These are phyloP conservation scores for Miscanthus sacchariflorus DNA, from an alignment of 202 grass and related monocot species.

Conservation along the genomic window DNA sequence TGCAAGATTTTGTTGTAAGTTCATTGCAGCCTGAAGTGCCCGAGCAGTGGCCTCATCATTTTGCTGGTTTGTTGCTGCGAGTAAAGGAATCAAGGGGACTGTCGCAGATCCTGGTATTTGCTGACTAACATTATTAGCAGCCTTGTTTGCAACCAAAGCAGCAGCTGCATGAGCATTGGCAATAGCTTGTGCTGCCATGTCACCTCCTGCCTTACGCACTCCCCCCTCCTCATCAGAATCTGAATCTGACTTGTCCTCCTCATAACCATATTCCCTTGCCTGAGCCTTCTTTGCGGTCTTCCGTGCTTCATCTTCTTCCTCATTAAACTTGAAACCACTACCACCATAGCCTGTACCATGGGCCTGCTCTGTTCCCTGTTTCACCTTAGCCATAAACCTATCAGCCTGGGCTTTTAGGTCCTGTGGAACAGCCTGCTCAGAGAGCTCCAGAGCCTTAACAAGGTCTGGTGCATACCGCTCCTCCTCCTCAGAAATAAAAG, in stretches of 20 bases:
- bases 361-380: conserved; percentile 85
- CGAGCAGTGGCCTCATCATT: conserved; percentile 80
- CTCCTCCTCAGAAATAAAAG: conserved; percentile 94
- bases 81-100: conserved; percentile 63
- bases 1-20: conserved; percentile 84
- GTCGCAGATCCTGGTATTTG: conserved; percentile 40
- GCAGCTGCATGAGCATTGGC: conserved; percentile 72
- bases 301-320: conserved; percentile 95
- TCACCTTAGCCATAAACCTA: conserved; percentile 91
- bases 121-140: conserved; percentile 49
- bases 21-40: conserved; percentile 89
- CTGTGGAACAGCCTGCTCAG: conserved; percentile 85
- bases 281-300: conserved; percentile 89
- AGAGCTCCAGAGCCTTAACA: conserved; percentile 89
- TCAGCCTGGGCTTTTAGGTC: conserved; percentile 85
- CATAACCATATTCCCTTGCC: conserved; percentile 93
- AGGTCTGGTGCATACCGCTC: conserved; percentile 93
- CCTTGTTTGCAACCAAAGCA: conserved; percentile 63
- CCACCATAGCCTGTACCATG: conserved; percentile 98
- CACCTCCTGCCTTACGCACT: conserved; percentile 79
- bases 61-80: conserved; percentile 47
- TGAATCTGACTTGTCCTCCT: conserved; percentile 93
- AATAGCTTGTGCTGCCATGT: conserved; percentile 68
- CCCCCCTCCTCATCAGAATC: conserved; percentile 91
- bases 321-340: conserved; percentile 94